A percentile compares a stretch with the other conserved stretches of the same genome.
These are phyloP conservation scores for Tympanopsis confertula DNA, from an alignment of 2,329 filamentous ascomycete species.

Conservation along the genomic window DNA sequence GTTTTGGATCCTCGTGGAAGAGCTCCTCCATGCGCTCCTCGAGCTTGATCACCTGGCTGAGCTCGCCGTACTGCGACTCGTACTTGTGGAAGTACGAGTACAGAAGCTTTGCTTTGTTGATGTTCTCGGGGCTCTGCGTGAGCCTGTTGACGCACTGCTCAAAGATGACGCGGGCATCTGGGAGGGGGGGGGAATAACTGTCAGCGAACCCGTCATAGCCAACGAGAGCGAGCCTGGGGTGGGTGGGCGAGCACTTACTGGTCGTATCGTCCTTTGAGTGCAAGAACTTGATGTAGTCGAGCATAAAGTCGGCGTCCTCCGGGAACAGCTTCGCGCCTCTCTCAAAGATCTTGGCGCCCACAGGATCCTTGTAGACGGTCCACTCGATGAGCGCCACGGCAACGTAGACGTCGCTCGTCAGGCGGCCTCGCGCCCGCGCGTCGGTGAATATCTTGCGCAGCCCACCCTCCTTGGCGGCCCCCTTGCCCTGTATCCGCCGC, in stretches of 20 bases:
- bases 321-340: slow-evolving; percentile 87
- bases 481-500: slow-evolving; percentile 84
- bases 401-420: slow-evolving; percentile 91
- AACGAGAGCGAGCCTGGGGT: neutral
- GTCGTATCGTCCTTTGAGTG: slow-evolving; percentile 86
- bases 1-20: slow-evolving; percentile 76
- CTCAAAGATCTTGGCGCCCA: slow-evolving; percentile 91
- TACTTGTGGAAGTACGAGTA: slow-evolving; percentile 91
- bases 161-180: slow-evolving; percentile 89
- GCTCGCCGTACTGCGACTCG: slow-evolving; percentile 86
- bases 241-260: slow-evolving; percentile 43
- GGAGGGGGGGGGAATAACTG: slow-evolving; percentile 7
- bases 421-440: slow-evolving; percentile 71
- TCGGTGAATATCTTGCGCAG: slow-evolving; percentile 82
- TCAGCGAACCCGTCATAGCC: slow-evolving; percentile 5
- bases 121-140: slow-evolving; percentile 62
- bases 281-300: slow-evolving; percentile 92
- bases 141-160: slow-evolving; percentile 84
- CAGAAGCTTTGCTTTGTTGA: slow-evolving; percentile 68
- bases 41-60: slow-evolving; percentile 78
- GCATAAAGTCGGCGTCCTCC: slow-evolving; percentile 80
- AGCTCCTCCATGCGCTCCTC: slow-evolving; percentile 87
- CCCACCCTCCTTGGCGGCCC: slow-evolving; percentile 37
- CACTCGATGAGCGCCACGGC: slow-evolving; percentile 88
- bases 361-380: slow-evolving; percentile 86